Conservation (phyloP, 129 eudicot genomes). For the Flaveria brownii region DNA sequence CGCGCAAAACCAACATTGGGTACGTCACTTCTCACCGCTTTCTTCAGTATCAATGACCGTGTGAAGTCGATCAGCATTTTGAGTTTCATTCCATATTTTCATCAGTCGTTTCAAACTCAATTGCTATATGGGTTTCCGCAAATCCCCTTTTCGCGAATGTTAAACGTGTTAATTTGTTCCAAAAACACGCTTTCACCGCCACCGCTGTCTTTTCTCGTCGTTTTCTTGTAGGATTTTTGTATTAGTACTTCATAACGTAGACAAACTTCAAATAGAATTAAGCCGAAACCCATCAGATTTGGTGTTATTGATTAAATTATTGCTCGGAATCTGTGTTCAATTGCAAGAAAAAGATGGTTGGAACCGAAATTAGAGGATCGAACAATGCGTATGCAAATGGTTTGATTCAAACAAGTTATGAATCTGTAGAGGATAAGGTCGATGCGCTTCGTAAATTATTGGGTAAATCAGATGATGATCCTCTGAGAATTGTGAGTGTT, state of each 20-base stretch:
- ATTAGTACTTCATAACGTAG: background rate
- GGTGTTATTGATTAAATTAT: conserved; percentile 10
- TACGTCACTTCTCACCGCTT: conserved; percentile 23
- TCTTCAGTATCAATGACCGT: conserved; percentile 22
- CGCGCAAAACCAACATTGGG: conserved; percentile 19
- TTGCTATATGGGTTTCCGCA: conserved; percentile 12
- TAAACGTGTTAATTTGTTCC: conserved; percentile 21
- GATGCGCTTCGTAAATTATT: conserved; percentile 63
- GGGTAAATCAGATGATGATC: conserved; percentile 80
- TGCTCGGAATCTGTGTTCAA: conserved; percentile 16
- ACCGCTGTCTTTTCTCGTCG: no score
- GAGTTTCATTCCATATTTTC: conserved; percentile 22
- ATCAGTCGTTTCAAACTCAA: conserved; percentile 21
- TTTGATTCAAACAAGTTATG: conserved; percentile 35
- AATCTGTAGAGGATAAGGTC: conserved; percentile 56
- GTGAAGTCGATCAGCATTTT: conserved; percentile 3
- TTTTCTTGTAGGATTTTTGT: background rate
- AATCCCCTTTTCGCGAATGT: conserved; percentile 9
- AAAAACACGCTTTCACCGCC: no score
- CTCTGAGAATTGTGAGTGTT: conserved; percentile 77
- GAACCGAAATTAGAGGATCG: conserved; percentile 40
- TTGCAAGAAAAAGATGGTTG: conserved; percentile 46
- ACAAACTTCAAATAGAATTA: background rate
- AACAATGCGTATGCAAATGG: conserved; percentile 51
- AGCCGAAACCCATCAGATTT: background rate